Base-by-base conservation (phyloP, 345 rosid genomes). In the Boechera divaricarpa region DNA sequence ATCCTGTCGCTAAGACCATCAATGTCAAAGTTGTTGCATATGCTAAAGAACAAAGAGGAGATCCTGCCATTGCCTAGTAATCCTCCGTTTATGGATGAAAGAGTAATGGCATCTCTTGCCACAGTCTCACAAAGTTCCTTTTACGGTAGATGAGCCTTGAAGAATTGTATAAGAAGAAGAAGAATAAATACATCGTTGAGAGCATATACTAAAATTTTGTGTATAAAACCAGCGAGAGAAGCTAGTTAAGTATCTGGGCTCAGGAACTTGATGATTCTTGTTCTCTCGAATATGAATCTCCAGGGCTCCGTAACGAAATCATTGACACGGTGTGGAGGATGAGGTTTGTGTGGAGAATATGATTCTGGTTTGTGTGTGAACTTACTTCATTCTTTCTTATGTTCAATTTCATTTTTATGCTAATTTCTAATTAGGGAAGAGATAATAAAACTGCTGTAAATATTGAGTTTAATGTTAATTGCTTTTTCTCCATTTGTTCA, bases 1-100 rank as follows among this genome's bases (percentile, higher is more conserved):
- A 80, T 48, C 58, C 84, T 96, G 11, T 76, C 89, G 13, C 81
- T 90, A 67, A 76, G 97, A 58, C 98, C 98, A 54, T 61, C 92
- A 41, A 92, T 94, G 96, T 88, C 92, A 1, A 89, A 83, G 82
- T 88, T 75, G 56, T 82, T 92, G 65, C 87, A 86, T 71, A 88
- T 88, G 98, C 75, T 94, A 76, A 85, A 74, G 64, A 87, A 90
- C 70, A 89, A 85, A 67, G 95, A 85, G 11, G 88, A 92, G 33
- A 70, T 63, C 15, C 86, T 92, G 41, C 96, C 96, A 35, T 73
- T 80, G 53, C 96, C 98, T 6, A 70, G 88, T 9, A 87, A 84
- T 76, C 98, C 98, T 33, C 97, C 98, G 10, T 94, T 94, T 71
- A 84, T 85, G 53, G 99, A 92, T 42, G 97, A 90, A 81, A 78